Evolutionary conservation across 148 eudicot genomes (phyloP), one percentile per base, ranked within the genome.

Genomic region (Spergularia bocconei): DNA sequence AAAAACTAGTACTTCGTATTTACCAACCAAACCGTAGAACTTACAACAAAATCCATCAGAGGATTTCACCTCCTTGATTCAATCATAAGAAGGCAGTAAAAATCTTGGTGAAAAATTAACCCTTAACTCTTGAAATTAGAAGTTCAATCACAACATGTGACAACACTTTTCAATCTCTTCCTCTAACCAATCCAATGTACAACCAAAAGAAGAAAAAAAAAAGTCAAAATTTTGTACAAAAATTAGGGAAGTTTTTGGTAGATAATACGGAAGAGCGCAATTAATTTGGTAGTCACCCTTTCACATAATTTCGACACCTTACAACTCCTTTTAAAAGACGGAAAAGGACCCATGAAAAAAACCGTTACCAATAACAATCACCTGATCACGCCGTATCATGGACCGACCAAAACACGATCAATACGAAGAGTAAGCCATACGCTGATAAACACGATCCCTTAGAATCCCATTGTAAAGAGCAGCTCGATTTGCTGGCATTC

Each of bases 391-490:
- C 15, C 47, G 16, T 6, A 36, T 36, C 39, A 16, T 63, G 29
- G 39, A 62, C 2, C 15, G 36, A 19, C 13, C 13, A 60, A 39
- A 66, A 17, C 29, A n/a, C 13, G 19, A 60, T 83, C 56, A 89
- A 64, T 82, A 81, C 3, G 88, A 81, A 2, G 88, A 82, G 75
- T 79, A 91, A 55, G 88, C 85, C 5, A 75, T 36, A 48, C 93
- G 89, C 38, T 84, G 90, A 74, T 82, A 69, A 44, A 87, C 82
- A 71, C 95, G 89, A 79, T 89, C 92, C 59, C 87, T 86, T 33
- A 91, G 85, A 59, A 93, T 88, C 21, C 94, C 97, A 61, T 88
- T 82, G 83, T 93, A 93, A 56, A 91, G 89, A 16, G 90, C 97
- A 74, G 70, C 76, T 67, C 93, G 77, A 78, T 93, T 91, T 48